A percentile compares a stretch with the other conserved stretches of the same genome.
Evolutionary conservation across 2,329 filamentous ascomycete genomes (phyloP).

Genomic region (Xylaria sp.): DNA sequence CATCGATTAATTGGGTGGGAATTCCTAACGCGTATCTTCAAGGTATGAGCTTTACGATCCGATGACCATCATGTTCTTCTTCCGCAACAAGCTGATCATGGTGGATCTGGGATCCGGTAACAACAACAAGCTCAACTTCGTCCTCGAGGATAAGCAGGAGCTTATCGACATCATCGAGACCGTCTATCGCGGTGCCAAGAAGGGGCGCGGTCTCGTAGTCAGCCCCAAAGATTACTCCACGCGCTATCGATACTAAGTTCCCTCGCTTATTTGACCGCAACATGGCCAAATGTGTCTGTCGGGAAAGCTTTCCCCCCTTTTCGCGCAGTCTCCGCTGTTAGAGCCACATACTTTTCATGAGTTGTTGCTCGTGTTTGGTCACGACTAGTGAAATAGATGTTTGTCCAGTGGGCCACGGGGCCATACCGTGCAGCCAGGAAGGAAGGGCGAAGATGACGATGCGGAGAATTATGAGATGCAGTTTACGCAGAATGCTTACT

Average conservation of each 20-base stretch:
- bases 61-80: conserved; percentile 97
- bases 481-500: conserved; percentile 10
- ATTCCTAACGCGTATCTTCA: too few relatives aligned
- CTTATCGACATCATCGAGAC: conserved; percentile 98
- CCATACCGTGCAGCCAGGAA: neutral
- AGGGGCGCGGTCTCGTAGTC: conserved; percentile 93
- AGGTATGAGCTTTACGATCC: conserved; percentile 85
- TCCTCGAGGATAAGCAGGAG: conserved; percentile 96
- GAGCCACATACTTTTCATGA: neutral
- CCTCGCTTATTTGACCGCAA: neutral
- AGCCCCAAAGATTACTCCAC: conserved; percentile 77
- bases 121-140: conserved; percentile 98
- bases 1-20: too few relatives aligned
- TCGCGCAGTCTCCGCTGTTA: neutral
- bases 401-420: neutral
- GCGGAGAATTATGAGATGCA: neutral
- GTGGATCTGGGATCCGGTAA: conserved; percentile 97
- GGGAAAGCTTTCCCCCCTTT: neutral
- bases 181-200: conserved; percentile 97
- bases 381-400: neutral
- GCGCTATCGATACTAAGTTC: conserved; percentile 40
- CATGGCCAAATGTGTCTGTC: neutral
- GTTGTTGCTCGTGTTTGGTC: neutral
- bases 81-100: conserved; percentile 99
- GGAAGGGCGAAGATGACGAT: neutral